Percentiles rank a stretch among this genome's conserved stretches.
Conservation (phyloP, 2,329 filamentous ascomycete genomes). For the Leptodontidium sp. region DNA sequence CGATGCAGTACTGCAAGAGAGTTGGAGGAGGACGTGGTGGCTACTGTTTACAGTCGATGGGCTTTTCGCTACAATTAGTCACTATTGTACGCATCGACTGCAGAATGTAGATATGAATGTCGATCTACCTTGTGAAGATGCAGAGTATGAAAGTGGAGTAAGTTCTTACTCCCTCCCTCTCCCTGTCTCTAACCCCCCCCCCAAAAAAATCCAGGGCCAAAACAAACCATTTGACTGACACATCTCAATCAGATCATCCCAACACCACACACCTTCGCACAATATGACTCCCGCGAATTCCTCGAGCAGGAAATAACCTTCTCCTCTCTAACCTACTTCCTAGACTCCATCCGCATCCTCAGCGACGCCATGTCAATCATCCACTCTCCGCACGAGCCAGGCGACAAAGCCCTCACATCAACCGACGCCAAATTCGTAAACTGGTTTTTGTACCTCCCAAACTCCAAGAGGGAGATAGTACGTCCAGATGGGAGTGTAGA, state of each 20-base stretch:
- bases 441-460: slow-evolving; percentile 49
- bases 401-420: slow-evolving; percentile 36
- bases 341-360: slow-evolving; percentile 69
- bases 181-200: too few relatives aligned
- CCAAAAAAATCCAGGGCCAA: too few relatives aligned
- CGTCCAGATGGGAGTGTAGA: slow-evolving; percentile 48
- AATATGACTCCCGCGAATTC: slow-evolving; percentile 70
- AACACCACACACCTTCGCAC: slow-evolving; percentile 58
- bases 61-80: slow-evolving; percentile 43
- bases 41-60: slow-evolving; percentile 70
- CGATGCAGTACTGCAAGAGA: slow-evolving; percentile 61
- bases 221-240: too few relatives aligned
- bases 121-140: slow-evolving; percentile 70
- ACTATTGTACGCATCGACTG: slow-evolving; percentile 48
- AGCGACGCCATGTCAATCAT: slow-evolving; percentile 58
- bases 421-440: slow-evolving; percentile 45
- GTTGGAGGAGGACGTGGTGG: slow-evolving; percentile 77
- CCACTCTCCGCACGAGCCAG: slow-evolving; percentile 56
- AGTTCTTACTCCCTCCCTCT: too few relatives aligned
- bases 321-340: slow-evolving; percentile 72
- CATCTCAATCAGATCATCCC: slow-evolving; percentile 51
- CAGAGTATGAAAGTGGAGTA: slow-evolving; percentile 57
- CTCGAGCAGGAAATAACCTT: slow-evolving; percentile 61
- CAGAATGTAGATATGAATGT: slow-evolving; percentile 61
- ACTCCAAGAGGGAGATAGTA: slow-evolving; percentile 50